Evolutionary conservation across 139 green algal genomes (phyloP), one percentile per base, ranked within the genome.

Genomic region (Mychonastes homosphaera): DNA sequence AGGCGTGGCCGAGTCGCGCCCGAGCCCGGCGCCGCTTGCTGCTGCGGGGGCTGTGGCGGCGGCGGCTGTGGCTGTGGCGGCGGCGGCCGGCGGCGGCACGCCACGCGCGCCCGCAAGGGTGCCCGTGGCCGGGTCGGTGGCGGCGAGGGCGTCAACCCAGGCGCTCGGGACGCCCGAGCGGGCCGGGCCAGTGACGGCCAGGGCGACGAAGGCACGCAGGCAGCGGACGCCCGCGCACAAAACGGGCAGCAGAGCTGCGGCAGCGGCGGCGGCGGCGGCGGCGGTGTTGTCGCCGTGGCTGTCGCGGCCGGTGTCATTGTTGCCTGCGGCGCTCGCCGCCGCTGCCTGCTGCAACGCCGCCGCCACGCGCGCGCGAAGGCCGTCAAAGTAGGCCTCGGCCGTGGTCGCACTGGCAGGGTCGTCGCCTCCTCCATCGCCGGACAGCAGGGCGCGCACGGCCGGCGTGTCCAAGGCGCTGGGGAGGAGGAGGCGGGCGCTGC

Each of bases 141-240:
- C 2, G 49, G 29, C 1, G 49, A 44, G 0, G 0, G 18, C 27
- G 9, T 24, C 10, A 10, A n/a, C 39, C 48, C 1, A 30, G 7
- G 26, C 23, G 19, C 29, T 23, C 1, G 24, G 51, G 71, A 48
- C 45, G 80, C 75, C 84, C 84, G 29, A n/a, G n/a, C n/a, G n/a
- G n/a, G n/a, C n/a, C n/a, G n/a, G n/a, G n/a, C n/a, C n/a, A n/a
- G 77, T 83, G 7, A 91, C 43, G 66, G 88, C 91, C 41, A 67
- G 56, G 58, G 87, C 79, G 19, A 75, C 16, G 56, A 92, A 92
- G 6, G 77, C 26, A 19, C 70, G 33, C 7, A 89, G 63, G 23
- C 64, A 72, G 2, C 59, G 39, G 6, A 76, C 63, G 5, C 71
- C 77, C 4, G 62, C 56, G 35, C 43, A 10, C 49, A 79, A 27